Base-by-base conservation (phyloP, 2,329 filamentous ascomycete species). In the Diplodia seriata region DNA sequence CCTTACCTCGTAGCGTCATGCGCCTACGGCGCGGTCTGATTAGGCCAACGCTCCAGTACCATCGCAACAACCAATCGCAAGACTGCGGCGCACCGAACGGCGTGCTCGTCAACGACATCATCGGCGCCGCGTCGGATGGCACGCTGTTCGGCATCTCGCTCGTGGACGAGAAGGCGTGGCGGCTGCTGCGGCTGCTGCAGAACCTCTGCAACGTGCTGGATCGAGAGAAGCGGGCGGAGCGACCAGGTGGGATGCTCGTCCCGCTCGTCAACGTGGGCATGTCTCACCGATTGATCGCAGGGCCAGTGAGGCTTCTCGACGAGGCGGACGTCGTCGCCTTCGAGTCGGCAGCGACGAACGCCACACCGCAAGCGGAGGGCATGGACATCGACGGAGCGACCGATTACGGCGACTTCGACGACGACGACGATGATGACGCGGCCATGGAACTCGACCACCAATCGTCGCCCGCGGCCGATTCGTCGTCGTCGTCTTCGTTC, bases 171-270 rank as follows among this genome's bases (percentile, higher is more conserved):
- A 78, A 85, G 2, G 85, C 89, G 8, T 91, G 90, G 87, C 84
- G 85, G 7, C 82, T 97, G 4, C 82, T 98, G 5, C 85, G 85
- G 68, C 88, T 94, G 70, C 75, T 97, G 1, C 90, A 96, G 74
- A 90, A 90, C 68, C 76, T 96, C 38, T 72, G 78, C 31, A 71
- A 74, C 40, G 71, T 78, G 8, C 74, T 55, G 18, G 66, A 68
- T 33, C 66, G 57, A 6, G 40, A 61, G 54, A 51, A 31, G 40
- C 43, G 54, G 9, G 54, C 54, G 15, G 40, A 40, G 26, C 65
- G 65, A 4, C 65, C 65, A 14, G 65, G 65, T n/a, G 49, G 54
- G 23, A 72, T n/a, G 72, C 75, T 8, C 71, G 72, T 20, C 72
- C 74, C 57, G 54, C 70, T 3, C 38, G 38, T 18, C 67, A 65